Base-by-base conservation (phyloP, 768 basidiomycete genomes). In the Galerina marginata region DNA sequence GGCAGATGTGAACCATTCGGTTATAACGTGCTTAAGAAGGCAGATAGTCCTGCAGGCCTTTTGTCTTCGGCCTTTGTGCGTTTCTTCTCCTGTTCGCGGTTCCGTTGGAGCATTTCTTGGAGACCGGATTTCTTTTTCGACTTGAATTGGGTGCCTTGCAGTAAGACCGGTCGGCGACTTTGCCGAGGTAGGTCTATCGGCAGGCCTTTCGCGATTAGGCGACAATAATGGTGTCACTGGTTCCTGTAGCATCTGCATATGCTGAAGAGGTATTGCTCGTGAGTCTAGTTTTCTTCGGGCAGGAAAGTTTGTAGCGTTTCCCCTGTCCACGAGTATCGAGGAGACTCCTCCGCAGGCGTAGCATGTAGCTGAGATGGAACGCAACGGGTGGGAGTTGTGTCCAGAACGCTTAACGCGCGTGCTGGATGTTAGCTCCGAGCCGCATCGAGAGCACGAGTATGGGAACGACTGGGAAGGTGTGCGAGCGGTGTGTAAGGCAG, bases 91-190 rank as follows among this genome's bases (percentile, higher is more conserved):
- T 81, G 77, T 62, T 87, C 77, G 48, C 81, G 83, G 62, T 88
- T 89, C 42, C 83, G 82, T 26, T 81, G 81, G 37, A 92, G 77
- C 77, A 93, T 81, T 44, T 85, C 81, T 69, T 86, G 88, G 43
- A 93, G 68, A 9, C 81, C 81, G 0, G 81, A 72, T 65, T 81
- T 84, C 71, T 85, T 86, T 72, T 88, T 89, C 10, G 61, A 16
- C 39, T 54, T 58, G 20, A 43, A 4, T 25, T 26, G 39, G 36
- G 10, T 47, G 25, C 37, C 10, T 6, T 45, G 46, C 15, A 36
- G n/a, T 38, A 1, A 9, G 23, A 25, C 52, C 40, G 47, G 36
- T 23, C 37, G 47, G 11, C 26, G 55, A 38, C 23, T 63, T 57
- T 63, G 60, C 51, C 44, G 59, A 38, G 51, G 49, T 36, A 58